Percentiles rank a stretch among this genome's conserved stretches.
phyloP scores from a whole-genome alignment of 345 rosid species.

The Lepidium africanum region DNA sequence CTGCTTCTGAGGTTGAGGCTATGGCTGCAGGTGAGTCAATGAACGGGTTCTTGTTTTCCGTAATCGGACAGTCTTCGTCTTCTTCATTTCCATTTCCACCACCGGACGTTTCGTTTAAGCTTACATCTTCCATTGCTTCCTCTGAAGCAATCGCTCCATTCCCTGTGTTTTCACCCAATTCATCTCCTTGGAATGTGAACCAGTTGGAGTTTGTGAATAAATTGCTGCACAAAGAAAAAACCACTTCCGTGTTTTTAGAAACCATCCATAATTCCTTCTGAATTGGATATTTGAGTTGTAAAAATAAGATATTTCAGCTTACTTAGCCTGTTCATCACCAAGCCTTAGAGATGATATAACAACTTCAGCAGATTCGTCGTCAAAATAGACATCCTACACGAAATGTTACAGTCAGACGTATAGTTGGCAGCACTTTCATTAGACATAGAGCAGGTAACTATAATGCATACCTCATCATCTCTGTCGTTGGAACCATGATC shows the following conservation, averaged over 20 bases:
- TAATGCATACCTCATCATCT: conserved; percentile 69
- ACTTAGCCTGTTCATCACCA: conserved; percentile 96
- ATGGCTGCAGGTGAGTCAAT: not conserved
- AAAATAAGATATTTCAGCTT: conserved; percentile 16
- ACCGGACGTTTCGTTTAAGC: conserved; percentile 62
- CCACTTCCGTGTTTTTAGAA: not conserved
- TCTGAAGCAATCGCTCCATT: conserved; percentile 44
- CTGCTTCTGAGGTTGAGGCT: conserved; percentile 31
- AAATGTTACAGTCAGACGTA: not conserved
- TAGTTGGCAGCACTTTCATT: not conserved
- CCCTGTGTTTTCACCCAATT: conserved; percentile 43
- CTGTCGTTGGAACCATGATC: conserved; percentile 65
- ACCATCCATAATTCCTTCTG: not conserved
- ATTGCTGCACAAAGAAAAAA: conserved; percentile 41
- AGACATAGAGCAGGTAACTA: not conserved
- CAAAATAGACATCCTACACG: conserved; percentile 85
- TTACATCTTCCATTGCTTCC: conserved; percentile 70
- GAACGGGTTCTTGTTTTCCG: conserved; percentile 27
- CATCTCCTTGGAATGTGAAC: conserved; percentile 95
- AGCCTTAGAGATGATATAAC: conserved; percentile 94
- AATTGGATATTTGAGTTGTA: not conserved
- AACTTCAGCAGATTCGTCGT: conserved; percentile 94
- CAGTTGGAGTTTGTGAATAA: conserved; percentile 90
- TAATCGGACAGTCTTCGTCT: conserved; percentile 47
- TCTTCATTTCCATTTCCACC: conserved; percentile 73